Conservation (phyloP, 1,284 basidiomycete genomes). For the Fomitopsis schrenkii region DNA sequence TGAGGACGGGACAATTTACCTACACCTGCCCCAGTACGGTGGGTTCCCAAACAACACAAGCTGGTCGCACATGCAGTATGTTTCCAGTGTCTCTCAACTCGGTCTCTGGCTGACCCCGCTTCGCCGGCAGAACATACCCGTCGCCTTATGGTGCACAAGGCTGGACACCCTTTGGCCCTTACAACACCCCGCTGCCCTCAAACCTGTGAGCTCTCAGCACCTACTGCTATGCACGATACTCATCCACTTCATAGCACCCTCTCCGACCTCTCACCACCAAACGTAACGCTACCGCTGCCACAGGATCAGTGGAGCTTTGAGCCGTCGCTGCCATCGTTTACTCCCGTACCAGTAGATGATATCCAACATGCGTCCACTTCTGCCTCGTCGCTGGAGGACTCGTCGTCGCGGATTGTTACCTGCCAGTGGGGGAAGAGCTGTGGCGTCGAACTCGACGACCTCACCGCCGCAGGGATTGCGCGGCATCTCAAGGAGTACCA, state of each 20-base stretch:
- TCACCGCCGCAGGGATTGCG: slow-evolving; percentile 5
- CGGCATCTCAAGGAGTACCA: slow-evolving; percentile 5
- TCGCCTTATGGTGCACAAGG: not conserved
- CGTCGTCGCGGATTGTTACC: not conserved
- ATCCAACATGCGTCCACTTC: not conserved
- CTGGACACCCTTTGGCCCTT: not conserved
- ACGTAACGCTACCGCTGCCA: not conserved
- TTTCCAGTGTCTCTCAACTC: not conserved
- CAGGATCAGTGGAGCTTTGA: not conserved
- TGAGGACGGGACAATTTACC: not conserved
- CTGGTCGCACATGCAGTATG: not conserved
- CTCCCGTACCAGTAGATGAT: not conserved
- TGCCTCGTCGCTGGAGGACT: not conserved
- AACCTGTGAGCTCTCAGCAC: not conserved
- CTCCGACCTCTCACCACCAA: not conserved
- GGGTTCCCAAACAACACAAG: not conserved
- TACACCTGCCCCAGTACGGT: not conserved
- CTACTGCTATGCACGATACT: not conserved
- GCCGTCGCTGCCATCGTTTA: not conserved
- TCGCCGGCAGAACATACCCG: not conserved
- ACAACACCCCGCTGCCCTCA: not conserved
- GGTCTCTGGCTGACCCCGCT: not conserved
- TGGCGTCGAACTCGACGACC: slow-evolving; percentile 1
- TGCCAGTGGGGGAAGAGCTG: slow-evolving; percentile 4
- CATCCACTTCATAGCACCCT: not conserved